Evolutionary conservation across 2,329 filamentous ascomycete species (phyloP), one percentile per base, ranked within the genome.

Genomic region (Cephalotrichum gorgonifer): DNA sequence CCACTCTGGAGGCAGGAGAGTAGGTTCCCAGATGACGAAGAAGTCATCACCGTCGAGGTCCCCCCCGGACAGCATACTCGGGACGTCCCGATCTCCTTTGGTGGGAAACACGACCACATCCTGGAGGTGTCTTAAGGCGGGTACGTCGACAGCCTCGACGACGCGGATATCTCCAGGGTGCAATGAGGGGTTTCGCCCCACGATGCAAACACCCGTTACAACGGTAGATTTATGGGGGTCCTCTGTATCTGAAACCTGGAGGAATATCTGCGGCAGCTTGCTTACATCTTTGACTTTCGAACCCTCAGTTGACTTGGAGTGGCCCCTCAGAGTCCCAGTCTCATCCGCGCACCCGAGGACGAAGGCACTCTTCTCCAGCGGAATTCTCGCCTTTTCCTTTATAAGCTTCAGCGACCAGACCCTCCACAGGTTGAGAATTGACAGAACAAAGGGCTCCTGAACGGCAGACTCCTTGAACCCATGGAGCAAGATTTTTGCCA

Each of bases 1-100:
- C 79, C 86, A 87, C 46, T 77, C 67, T 1, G 64, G 55, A 0
- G 88, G 88, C 25, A 94, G 71, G 6, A 98, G 69, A 14, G 78
- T 75, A 22, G 73, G 62, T 55, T 98, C 90, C 91, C 93, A 98
- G 43, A 96, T 85, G 5, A 97, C 81, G 49, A 97, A 83, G 61
- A 89, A 98, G 60, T 98, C 93, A 58, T 98, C 93, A 0, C 93
- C 93, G 60, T 98, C 93, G 0, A 98, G 75, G 60, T 98, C 93
- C 0, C 93, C 93, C 2, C 93, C 93, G 4, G 93, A 95, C 54
- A 93, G 89, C 91, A 97, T 97, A 58, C 86, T 89, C 1, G 90
- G 81, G 22, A 98, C 69, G 54, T 95, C 88, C 15, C 85, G 75
- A 59, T 96, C 88, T 0, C 91, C 91, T 0, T 72, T 83, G 31